These are phyloP conservation scores for Leccinum pallidistipes DNA, from an alignment of 1,284 basidiomycete species.

Conservation along the genomic window DNA sequence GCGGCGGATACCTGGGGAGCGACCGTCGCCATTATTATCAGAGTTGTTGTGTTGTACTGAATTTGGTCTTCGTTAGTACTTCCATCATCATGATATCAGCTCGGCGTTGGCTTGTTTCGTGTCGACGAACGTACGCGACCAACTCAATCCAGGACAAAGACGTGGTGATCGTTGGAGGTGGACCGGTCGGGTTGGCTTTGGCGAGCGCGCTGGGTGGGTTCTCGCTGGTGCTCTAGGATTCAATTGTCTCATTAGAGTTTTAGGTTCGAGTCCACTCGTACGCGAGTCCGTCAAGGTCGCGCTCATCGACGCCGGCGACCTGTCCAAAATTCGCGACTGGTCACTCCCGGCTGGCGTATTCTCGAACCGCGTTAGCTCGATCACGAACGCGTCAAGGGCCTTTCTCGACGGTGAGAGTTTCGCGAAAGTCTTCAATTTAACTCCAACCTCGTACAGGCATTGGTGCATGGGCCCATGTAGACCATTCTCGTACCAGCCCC, in stretches of 20 bases:
- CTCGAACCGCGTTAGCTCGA: conserved; percentile 89
- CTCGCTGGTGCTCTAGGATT: background rate
- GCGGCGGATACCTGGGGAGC: conserved; percentile 69
- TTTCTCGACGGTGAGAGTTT: conserved; percentile 69
- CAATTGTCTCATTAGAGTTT: conserved; percentile 3
- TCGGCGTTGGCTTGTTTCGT: background rate
- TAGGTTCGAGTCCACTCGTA: conserved; percentile 56
- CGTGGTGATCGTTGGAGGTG: conserved; percentile 93
- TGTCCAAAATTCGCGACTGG: conserved; percentile 74
- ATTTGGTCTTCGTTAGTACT: background rate
- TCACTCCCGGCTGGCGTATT: conserved; percentile 53
- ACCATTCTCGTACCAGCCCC: conserved; percentile 64
- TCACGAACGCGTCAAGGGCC: conserved; percentile 79
- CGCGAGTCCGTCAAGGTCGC: conserved; percentile 58
- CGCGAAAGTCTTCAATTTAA: background rate
- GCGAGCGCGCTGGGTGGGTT: conserved; percentile 81
- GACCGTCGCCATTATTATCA: conserved; percentile 39
- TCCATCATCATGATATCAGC: background rate
- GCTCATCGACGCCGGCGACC: conserved; percentile 79
- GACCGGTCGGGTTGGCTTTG: conserved; percentile 88
- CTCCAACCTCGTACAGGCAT: conserved; percentile 53
- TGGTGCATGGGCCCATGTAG: conserved; percentile 84
- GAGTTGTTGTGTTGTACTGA: background rate
- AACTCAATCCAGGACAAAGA: conserved; percentile 59
- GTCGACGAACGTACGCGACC: conserved; percentile 18